Percentiles rank a stretch among this genome's conserved stretches.
Evolutionary conservation across 2,329 filamentous ascomycete species (phyloP).

Genomic region (Diplodia intermedia): DNA sequence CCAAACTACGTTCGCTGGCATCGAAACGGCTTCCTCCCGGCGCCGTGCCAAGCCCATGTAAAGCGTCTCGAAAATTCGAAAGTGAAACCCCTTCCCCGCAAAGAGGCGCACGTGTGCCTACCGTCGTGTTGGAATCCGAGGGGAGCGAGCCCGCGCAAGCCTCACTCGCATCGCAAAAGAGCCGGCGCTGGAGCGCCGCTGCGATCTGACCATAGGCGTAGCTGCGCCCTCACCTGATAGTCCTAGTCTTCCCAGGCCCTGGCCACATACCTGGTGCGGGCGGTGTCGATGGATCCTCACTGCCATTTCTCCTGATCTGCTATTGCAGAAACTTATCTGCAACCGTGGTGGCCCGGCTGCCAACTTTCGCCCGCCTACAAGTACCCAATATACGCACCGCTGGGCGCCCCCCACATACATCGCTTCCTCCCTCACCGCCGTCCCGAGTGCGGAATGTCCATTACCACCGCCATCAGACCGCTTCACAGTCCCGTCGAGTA

Average conservation of each 20-base stretch:
- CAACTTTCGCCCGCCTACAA: slow-evolving; percentile 31
- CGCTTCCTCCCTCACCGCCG: slow-evolving; percentile 30
- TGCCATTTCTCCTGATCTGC: slow-evolving; percentile 33
- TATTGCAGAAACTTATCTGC: slow-evolving; percentile 32
- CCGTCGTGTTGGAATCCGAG: slow-evolving; percentile 31
- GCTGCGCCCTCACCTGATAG: slow-evolving; percentile 33
- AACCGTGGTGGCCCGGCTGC: slow-evolving; percentile 29
- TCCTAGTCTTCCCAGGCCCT: slow-evolving; percentile 30
- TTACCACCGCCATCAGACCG: slow-evolving; percentile 33
- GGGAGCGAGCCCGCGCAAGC: slow-evolving; percentile 31
- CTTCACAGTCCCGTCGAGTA: slow-evolving; percentile 39
- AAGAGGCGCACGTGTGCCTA: slow-evolving; percentile 32
- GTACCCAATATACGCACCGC: slow-evolving; percentile 28
- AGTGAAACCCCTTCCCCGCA: slow-evolving; percentile 34
- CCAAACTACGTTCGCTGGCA: slow-evolving; percentile 3
- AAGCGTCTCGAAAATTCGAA: slow-evolving; percentile 33
- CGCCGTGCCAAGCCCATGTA: slow-evolving; percentile 25
- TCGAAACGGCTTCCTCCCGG: slow-evolving; percentile 31
- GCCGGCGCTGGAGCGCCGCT: slow-evolving; percentile 30
- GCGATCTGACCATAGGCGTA: slow-evolving; percentile 32
- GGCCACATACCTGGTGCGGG: slow-evolving; percentile 27
- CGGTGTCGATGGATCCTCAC: slow-evolving; percentile 25
- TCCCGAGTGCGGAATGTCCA: slow-evolving; percentile 32
- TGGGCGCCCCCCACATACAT: slow-evolving; percentile 30
- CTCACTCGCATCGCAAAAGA: slow-evolving; percentile 31